Percentiles rank a stretch among this genome's conserved stretches.
phyloP scores from a whole-genome alignment of 2,329 filamentous ascomycete genomes.

The Aspergillus proliferans region DNA sequence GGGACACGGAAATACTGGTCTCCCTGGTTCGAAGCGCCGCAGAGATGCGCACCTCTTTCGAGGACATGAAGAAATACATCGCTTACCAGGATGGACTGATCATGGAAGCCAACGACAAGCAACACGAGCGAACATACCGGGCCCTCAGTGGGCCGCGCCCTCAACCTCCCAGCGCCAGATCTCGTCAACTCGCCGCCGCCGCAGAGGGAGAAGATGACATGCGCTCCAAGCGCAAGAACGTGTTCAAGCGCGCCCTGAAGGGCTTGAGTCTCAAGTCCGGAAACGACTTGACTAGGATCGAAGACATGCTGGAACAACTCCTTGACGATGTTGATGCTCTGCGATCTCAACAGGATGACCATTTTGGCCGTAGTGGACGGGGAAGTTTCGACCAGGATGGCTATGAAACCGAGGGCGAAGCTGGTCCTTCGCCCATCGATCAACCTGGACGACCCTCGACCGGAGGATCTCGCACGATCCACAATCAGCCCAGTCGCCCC shows the following conservation, averaged over 20 bases:
- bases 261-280: conserved; percentile 81
- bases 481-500: conserved; percentile 68
- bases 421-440: conserved; percentile 67
- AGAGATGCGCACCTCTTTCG: conserved; percentile 95
- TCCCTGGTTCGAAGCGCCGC: conserved; percentile 88
- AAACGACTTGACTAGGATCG: conserved; percentile 80
- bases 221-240: conserved; percentile 75
- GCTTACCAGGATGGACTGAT: conserved; percentile 85
- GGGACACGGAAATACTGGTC: conserved; percentile 93
- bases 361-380: conserved; percentile 15
- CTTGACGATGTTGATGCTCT: conserved; percentile 85
- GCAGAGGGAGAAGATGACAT: conserved; percentile 52
- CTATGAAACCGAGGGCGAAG: conserved; percentile 77
- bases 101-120: conserved; percentile 77
- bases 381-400: conserved; percentile 63
- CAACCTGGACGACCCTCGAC: conserved; percentile 65
- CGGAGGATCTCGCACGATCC: conserved; percentile 31
- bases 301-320: conserved; percentile 86
- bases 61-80: conserved; percentile 89
- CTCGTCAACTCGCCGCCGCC: conserved; percentile 41
- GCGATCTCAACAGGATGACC: conserved; percentile 52
- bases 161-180: conserved; percentile 63
- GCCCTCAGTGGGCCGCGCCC: conserved; percentile 81
- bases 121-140: conserved; percentile 79
- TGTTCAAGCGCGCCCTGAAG: conserved; percentile 92